Conservation (phyloP, 2,329 filamentous ascomycete genomes). For the Ophiostoma sp. region DNA sequence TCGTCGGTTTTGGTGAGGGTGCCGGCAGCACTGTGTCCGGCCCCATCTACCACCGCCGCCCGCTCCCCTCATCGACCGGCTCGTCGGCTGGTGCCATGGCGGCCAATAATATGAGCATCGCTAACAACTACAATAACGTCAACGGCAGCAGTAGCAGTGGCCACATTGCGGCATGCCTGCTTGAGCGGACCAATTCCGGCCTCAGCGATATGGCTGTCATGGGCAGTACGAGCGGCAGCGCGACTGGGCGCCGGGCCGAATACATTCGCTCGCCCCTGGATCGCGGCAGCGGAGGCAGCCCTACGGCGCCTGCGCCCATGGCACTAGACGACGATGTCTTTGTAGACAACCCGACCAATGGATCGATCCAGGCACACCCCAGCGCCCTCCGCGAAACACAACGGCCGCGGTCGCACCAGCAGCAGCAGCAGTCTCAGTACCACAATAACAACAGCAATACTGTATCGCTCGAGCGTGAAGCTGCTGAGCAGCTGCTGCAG, state of each 20-base stretch:
- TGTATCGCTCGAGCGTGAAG: conserved; percentile 38
- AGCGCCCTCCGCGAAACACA: conserved; percentile 37
- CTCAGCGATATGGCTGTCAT: conserved; percentile 42
- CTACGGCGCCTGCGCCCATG: conserved; percentile 48
- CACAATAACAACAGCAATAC: background rate
- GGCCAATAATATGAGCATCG: conserved; percentile 4
- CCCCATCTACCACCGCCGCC: conserved; percentile 59
- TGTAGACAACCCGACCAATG: conserved; percentile 54
- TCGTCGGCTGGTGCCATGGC: conserved; percentile 32
- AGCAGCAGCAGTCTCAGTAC: conserved; percentile 28
- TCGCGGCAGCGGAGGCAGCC: conserved; percentile 36
- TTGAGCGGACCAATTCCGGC: conserved; percentile 49
- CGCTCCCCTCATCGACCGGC: conserved; percentile 33
- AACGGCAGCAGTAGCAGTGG: background rate
- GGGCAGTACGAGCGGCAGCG: conserved; percentile 27
- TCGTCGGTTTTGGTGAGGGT: conserved; percentile 90
- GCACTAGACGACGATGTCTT: conserved; percentile 54
- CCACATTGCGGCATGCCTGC: conserved; percentile 30
- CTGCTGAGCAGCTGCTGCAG: conserved; percentile 60
- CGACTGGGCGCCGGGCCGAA: conserved; percentile 18
- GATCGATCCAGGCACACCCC: conserved; percentile 38
- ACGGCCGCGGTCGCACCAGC: conserved; percentile 32
- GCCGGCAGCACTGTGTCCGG: conserved; percentile 80
- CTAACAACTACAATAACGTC: background rate
- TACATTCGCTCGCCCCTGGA: conserved; percentile 14